Evolutionary conservation across 306 rosid genomes (phyloP), one percentile per base, ranked within the genome.

Genomic region (Spatholobus suberectus): DNA sequence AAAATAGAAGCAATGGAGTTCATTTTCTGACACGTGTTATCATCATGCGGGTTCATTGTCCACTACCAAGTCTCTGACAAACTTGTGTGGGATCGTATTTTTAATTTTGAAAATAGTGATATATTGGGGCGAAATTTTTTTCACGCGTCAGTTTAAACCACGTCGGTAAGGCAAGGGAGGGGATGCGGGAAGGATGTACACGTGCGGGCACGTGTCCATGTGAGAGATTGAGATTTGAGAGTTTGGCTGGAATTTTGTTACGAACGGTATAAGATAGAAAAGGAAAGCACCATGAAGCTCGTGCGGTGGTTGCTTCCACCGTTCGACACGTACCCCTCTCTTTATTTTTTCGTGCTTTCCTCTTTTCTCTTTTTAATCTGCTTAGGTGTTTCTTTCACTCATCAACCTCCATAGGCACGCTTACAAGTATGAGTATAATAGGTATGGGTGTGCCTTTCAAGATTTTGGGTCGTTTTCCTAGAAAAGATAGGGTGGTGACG

Each of bases 171-270:
- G 12, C 5, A 4, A 38, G 1, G 38, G 32, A 68, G 87, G 10
- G 27, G 63, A 29, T 57, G 54, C 81, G 61, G 6, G 72, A 55
- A 84, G 54, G 21, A 80, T 5, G 63, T 70, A 82, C 94, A 81
- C 92, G 90, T 89, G 94, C 59, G 32, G 70, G 85, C 82, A 85
- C 88, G 85, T 85, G 88, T 85, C 86, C 77, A 44, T 34, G 57
- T 55, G 67, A 70, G 83, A 78, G 80, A 86, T 84, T 85, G 72
- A 70, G n/a, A n/a, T n/a, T n/a, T n/a, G n/a, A n/a, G 82, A 87
- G 94, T 95, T 93, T 86, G 97, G 98, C 93, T 78, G 88, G 88
- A 86, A 37, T 82, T 85, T 85, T 71, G 88, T 61, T 27, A 76
- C 26, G 24, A 43, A 74, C 29, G 67, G 79, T 32, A n/a, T n/a